Conservation (phyloP, 2,329 filamentous ascomycete genomes). For the Pseudogymnoascus verrucosus region DNA sequence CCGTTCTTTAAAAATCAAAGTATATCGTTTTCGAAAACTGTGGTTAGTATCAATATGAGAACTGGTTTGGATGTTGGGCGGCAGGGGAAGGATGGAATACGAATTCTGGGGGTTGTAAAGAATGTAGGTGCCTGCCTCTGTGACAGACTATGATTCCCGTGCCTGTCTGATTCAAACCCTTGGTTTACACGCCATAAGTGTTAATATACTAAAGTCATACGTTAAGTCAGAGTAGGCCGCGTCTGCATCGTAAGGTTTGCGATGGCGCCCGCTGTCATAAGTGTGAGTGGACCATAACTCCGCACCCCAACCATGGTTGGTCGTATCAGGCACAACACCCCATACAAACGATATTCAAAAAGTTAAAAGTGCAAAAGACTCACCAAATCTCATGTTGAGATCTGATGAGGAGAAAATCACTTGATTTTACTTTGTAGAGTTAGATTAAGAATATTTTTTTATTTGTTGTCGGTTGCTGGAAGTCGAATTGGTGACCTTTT, state of each 20-base stretch:
- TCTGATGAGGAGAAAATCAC: not conserved
- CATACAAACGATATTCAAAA: not conserved
- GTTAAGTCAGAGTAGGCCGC: not conserved
- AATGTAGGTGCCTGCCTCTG: not conserved
- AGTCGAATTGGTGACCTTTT: constrained; percentile 3
- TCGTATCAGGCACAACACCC: not conserved
- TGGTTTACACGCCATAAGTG: not conserved
- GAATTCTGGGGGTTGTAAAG: not conserved
- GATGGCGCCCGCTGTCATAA: not conserved
- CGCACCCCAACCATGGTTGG: not conserved
- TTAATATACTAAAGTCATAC: not conserved
- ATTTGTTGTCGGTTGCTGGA: not conserved
- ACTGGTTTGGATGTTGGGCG: not conserved
- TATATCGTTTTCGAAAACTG: not conserved
- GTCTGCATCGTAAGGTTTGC: not conserved
- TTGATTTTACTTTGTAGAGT: not conserved
- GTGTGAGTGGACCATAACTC: not conserved
- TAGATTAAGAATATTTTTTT: not conserved
- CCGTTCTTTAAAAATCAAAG: not conserved
- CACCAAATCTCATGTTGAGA: not conserved
- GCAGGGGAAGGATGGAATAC: not conserved
- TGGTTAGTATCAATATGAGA: not conserved
- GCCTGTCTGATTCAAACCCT: not conserved
- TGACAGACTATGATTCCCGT: not conserved
- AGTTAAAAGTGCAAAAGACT: not conserved